Percentiles rank a stretch among this genome's conserved stretches.
Evolutionary conservation across 2,329 filamentous ascomycete genomes (phyloP).

Genomic region (Sordariomycetes sp.): DNA sequence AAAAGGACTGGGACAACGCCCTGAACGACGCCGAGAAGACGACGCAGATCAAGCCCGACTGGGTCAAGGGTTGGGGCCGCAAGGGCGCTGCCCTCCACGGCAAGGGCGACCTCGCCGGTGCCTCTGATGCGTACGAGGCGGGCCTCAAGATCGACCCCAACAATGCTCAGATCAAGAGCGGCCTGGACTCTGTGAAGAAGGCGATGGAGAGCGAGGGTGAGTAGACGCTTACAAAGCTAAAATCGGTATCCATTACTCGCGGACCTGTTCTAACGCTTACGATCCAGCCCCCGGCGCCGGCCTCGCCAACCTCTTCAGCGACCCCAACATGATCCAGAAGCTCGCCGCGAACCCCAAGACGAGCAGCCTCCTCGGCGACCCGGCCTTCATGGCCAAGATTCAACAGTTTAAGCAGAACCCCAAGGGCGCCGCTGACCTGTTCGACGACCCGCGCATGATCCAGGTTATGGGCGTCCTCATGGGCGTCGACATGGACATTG

Average conservation of each 20-base stretch:
- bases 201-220: slow-evolving; percentile 56
- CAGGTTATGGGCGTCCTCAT: slow-evolving; percentile 88
- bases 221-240: slow-evolving; percentile 3
- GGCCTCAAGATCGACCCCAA: slow-evolving; percentile 85
- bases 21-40: slow-evolving; percentile 87
- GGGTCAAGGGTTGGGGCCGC: slow-evolving; percentile 91
- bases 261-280: not conserved
- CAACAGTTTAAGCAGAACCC: slow-evolving; percentile 73
- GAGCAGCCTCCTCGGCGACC: slow-evolving; percentile 62
- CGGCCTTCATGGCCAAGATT: slow-evolving; percentile 81
- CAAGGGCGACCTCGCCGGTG: slow-evolving; percentile 69
- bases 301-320: slow-evolving; percentile 86
- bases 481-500: slow-evolving; percentile 73
- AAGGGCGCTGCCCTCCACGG: slow-evolving; percentile 90
- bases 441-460: slow-evolving; percentile 83
- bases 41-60: slow-evolving; percentile 90
- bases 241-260: slow-evolving; percentile 13
- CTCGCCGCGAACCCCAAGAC: slow-evolving; percentile 94
- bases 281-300: slow-evolving; percentile 51
- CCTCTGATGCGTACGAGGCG: slow-evolving; percentile 82
- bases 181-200: slow-evolving; percentile 71
- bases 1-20: slow-evolving; percentile 76
- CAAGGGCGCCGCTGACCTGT: slow-evolving; percentile 61
- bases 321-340: slow-evolving; percentile 81
- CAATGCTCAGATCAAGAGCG: slow-evolving; percentile 87